Conservation (phyloP, 2,329 filamentous ascomycete species). For the Sclerotinia spermophila region DNA sequence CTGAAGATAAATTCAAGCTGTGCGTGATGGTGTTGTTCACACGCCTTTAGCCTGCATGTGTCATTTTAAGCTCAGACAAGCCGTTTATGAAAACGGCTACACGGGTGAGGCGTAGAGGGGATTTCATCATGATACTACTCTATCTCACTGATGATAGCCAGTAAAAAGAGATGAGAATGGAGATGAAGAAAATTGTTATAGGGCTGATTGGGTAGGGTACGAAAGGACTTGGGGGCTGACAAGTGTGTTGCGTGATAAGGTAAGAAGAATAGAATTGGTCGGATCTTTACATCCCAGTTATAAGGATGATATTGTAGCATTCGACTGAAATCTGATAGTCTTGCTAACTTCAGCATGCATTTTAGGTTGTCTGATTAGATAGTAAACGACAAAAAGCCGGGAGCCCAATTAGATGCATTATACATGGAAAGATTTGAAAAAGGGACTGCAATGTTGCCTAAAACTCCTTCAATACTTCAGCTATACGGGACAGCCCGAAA, state of each 20-base stretch:
- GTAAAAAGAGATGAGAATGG: background rate
- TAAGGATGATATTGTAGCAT: background rate
- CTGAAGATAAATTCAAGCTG: background rate
- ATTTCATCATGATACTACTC: background rate
- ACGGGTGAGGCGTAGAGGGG: background rate
- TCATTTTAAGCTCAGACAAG: background rate
- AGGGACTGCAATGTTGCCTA: background rate
- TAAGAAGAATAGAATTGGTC: background rate
- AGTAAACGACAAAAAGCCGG: background rate
- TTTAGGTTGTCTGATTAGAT: background rate
- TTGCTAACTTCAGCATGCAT: background rate
- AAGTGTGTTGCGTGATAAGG: slow-evolving; percentile 2
- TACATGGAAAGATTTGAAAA: background rate
- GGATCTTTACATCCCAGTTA: background rate
- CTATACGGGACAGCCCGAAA: background rate
- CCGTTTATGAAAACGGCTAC: background rate
- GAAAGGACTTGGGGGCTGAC: background rate
- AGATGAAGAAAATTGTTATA: background rate
- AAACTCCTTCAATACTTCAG: background rate
- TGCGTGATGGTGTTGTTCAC: background rate
- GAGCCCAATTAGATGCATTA: background rate
- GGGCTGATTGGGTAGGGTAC: slow-evolving; percentile 7
- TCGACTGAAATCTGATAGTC: background rate
- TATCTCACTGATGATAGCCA: background rate
- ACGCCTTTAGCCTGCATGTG: background rate